phyloP scores from a whole-genome alignment of 106 monocot species.

The Allium fistulosum region DNA sequence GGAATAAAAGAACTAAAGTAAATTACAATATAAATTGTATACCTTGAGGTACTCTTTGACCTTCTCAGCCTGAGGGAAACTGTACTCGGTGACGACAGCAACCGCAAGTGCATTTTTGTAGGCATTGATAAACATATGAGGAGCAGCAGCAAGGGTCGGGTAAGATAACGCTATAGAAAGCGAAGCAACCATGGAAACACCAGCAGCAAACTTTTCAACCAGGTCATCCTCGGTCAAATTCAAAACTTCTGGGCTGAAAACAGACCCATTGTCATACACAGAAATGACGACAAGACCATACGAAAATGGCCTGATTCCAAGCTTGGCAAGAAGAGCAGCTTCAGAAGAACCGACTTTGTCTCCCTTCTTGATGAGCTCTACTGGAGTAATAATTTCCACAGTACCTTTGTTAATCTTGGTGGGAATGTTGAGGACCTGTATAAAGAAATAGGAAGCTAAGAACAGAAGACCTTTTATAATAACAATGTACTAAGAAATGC shows the following conservation, averaged over 20 bases:
- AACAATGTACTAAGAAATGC: neutral
- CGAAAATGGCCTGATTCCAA: slow-evolving; percentile 89
- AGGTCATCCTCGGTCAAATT: slow-evolving; percentile 84
- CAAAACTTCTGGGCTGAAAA: slow-evolving; percentile 72
- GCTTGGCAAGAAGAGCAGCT: slow-evolving; percentile 83
- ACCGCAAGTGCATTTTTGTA: slow-evolving; percentile 85
- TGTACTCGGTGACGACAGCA: slow-evolving; percentile 72
- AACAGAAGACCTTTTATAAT: neutral
- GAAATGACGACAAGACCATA: slow-evolving; percentile 65
- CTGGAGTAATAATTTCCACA: slow-evolving; percentile 88
- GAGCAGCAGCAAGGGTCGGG: slow-evolving; percentile 61
- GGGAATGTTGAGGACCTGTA: slow-evolving; percentile 84
- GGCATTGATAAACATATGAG: slow-evolving; percentile 89
- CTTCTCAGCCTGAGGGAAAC: slow-evolving; percentile 78
- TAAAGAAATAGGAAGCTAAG: neutral
- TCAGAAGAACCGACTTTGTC: slow-evolving; percentile 98
- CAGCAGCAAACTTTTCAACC: slow-evolving; percentile 56
- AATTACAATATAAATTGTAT: neutral
- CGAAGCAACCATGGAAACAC: slow-evolving; percentile 66
- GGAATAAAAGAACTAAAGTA: no score
- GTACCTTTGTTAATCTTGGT: slow-evolving; percentile 98
- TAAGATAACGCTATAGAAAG: slow-evolving; percentile 66
- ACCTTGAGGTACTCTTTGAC: slow-evolving; percentile 87
- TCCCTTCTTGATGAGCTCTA: slow-evolving; percentile 86
- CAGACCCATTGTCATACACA: slow-evolving; percentile 75